Percentiles rank a stretch among this genome's conserved stretches.
Conservation (phyloP, 768 basidiomycete genomes). For the Mycena leptocephala region DNA sequence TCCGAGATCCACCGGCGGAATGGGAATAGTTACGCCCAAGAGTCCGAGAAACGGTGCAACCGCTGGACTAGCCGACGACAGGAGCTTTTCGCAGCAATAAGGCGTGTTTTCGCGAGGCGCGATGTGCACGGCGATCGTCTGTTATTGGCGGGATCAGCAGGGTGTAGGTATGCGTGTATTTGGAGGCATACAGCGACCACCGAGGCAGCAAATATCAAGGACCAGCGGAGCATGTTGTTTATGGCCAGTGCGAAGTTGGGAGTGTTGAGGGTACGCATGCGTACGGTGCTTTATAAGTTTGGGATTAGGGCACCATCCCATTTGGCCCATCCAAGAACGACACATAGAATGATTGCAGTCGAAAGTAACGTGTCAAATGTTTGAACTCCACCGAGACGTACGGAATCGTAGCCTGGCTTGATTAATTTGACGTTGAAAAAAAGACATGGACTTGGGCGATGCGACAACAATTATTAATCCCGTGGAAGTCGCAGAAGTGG, state of each 20-base stretch:
- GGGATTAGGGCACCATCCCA: background rate
- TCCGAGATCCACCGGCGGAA: slow-evolving; percentile 7
- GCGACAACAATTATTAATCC: background rate
- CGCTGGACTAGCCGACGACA: slow-evolving; percentile 11
- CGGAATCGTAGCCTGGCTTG: background rate
- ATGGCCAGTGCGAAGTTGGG: background rate
- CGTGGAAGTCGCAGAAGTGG: too few species aligned
- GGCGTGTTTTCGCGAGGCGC: background rate
- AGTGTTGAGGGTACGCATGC: background rate
- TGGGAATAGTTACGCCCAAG: slow-evolving; percentile 12
- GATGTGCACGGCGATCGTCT: background rate
- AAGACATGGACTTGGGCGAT: background rate
- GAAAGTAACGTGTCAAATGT: slow-evolving; percentile 12
- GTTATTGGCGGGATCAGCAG: background rate
- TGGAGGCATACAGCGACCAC: slow-evolving; percentile 6
- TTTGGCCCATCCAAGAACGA: background rate
- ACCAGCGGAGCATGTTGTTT: slow-evolving; percentile 6
- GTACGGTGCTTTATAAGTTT: background rate
- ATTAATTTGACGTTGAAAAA: background rate
- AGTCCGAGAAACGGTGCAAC: slow-evolving; percentile 12
- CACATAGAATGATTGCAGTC: slow-evolving; percentile 6
- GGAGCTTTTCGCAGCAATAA: slow-evolving; percentile 13
- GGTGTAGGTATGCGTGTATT: background rate
- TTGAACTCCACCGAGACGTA: background rate
- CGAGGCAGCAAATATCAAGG: slow-evolving; percentile 2